Base-by-base conservation (phyloP, 139 green algal genomes). In the Chlamydomonas urium region DNA sequence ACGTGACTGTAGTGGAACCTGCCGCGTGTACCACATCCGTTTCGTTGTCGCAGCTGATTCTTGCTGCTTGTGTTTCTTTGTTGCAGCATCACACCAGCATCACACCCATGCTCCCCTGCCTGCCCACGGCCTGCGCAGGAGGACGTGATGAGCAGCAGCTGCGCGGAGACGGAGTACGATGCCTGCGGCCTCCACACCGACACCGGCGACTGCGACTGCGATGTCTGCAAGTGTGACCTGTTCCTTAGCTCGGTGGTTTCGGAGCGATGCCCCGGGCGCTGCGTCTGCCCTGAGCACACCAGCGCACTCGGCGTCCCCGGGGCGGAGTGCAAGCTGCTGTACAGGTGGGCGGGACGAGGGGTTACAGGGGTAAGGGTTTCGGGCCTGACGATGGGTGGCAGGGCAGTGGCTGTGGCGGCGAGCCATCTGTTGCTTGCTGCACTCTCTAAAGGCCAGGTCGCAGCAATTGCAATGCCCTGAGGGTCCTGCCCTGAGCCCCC, bases 251-350 rank as follows among this genome's bases (percentile, higher is more conserved):
- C 86, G 0, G 82, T 93, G 6, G 70, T 93, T 14, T 86, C 73
- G 0, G 35, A 69, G 0, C 37, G 75, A 24, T 69, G 65, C 0
- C 82, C 87, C 0, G 83, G 76, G 38, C 47, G 65, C 2, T 78
- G 77, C 0, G 63, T 86, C 14, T 96, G 90, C 83, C 77, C 87
- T 1, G 87, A 94, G 66, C 90, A 96, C 65, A 84, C 81, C 0
- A 59, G 76, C 0, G 63, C 32, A 2, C 69, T 92, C 32, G 72
- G 68, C 33, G 81, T 62, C 17, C 47, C 79, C 1, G 48, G 53
- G 0, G 65, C 62, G 24, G 21, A 48, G 23, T 78, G 81, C 66
- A 69, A 75, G 2, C 72, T 94, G 57, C 70, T 94, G 58, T 88
- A 86, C 74, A 87, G 87, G 82, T 86, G 38, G 2, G 45, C 0